Conservation (phyloP, 768 basidiomycete genomes). For the Lentinula sp. region DNA sequence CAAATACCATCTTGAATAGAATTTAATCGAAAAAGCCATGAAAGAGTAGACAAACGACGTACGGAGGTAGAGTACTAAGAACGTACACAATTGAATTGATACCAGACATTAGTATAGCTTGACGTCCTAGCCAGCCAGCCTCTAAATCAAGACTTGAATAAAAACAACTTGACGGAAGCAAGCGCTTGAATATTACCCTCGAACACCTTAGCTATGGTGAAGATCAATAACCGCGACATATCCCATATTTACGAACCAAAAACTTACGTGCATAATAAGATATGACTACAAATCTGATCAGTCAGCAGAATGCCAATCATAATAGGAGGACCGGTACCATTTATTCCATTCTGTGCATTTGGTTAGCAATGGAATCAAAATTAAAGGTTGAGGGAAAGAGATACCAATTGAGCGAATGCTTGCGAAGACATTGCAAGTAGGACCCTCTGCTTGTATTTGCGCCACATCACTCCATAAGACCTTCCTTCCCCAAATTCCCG, state of each 20-base stretch:
- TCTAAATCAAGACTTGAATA: slow-evolving; percentile 35
- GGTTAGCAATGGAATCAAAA: neutral
- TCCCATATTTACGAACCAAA: neutral
- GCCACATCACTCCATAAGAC: slow-evolving; percentile 81
- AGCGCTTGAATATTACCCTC: slow-evolving; percentile 48
- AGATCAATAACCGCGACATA: neutral
- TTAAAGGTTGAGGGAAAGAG: slow-evolving; percentile 24
- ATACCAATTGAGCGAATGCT: slow-evolving; percentile 88
- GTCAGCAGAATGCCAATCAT: slow-evolving; percentile 4
- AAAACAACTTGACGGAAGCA: neutral
- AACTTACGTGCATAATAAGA: slow-evolving; percentile 91
- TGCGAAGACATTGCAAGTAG: slow-evolving; percentile 93
- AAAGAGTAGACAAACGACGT: slow-evolving; percentile 19
- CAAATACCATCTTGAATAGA: slow-evolving; percentile 73
- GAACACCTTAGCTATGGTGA: slow-evolving; percentile 70
- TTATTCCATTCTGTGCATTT: slow-evolving; percentile 78
- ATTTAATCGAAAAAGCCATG: slow-evolving; percentile 4
- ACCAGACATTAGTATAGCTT: slow-evolving; percentile 94
- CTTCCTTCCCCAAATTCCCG: slow-evolving; percentile 71
- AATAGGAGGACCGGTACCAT: slow-evolving; percentile 43
- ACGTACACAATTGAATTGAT: slow-evolving; percentile 84
- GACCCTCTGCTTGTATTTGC: slow-evolving; percentile 78
- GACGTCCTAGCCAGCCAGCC: slow-evolving; percentile 92
- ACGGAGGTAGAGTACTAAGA: slow-evolving; percentile 80
- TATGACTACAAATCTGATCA: slow-evolving; percentile 50